Percentiles rank a stretch among this genome's conserved stretches.
Evolutionary conservation across 1,284 basidiomycete species (phyloP).

Genomic region (Apiotrichum mycotoxinovorans): DNA sequence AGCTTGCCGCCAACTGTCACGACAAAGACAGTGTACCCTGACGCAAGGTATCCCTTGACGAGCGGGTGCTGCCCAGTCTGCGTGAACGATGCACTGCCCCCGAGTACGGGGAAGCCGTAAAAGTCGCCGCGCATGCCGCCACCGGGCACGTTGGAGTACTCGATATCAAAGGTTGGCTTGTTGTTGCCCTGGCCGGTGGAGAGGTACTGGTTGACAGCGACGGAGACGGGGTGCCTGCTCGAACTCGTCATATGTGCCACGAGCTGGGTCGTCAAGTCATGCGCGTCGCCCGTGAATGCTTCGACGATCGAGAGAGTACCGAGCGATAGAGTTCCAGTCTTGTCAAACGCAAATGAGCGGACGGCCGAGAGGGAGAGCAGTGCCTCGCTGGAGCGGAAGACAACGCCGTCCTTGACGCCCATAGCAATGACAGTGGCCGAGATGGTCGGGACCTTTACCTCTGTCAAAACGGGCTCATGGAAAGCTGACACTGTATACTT

Average conservation of each 20-base stretch:
- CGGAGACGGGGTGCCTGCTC: background rate
- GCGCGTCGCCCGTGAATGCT: background rate
- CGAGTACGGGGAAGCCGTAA: background rate
- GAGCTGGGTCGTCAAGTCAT: background rate
- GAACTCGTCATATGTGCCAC: background rate
- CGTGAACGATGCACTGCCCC: constrained; percentile 2
- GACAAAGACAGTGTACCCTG: background rate
- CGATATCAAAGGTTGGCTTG: background rate
- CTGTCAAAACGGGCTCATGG: background rate
- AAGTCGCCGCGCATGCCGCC: constrained; percentile 1
- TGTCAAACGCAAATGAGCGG: constrained; percentile 53
- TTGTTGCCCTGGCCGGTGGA: background rate
- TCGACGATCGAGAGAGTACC: constrained; percentile 7
- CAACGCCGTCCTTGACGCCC: constrained; percentile 16
- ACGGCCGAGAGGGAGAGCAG: constrained; percentile 43
- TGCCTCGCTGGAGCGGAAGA: constrained; percentile 29
- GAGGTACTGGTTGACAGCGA: background rate
- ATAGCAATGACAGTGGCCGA: constrained; percentile 14
- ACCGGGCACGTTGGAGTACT: background rate
- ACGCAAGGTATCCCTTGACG: background rate
- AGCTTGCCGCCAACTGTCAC: constrained; percentile 2
- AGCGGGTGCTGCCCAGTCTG: background rate
- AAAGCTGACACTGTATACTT: background rate
- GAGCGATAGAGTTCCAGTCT: constrained; percentile 51
- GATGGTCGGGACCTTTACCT: constrained; percentile 7